phyloP scores from a whole-genome alignment of 179 eudicot genomes.

The Drosera spatulata region DNA sequence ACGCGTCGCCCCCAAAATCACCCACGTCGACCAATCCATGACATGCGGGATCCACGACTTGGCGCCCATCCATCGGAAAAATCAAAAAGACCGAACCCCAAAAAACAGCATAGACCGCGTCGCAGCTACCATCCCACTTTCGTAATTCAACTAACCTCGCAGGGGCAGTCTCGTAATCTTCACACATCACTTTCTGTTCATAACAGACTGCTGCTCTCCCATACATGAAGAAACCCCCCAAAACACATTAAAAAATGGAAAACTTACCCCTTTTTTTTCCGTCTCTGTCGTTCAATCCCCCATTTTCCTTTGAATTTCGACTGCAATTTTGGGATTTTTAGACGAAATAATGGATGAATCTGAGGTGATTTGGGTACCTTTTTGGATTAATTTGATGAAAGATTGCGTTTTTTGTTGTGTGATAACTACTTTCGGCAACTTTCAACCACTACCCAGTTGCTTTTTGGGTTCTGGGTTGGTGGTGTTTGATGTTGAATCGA shows the following conservation, averaged over 20 bases:
- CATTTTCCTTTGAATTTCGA: constrained; percentile 1
- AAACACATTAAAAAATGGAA: constrained; percentile 13
- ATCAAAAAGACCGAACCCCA: no score
- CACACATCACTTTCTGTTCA: constrained; percentile 28
- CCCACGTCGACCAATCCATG: no score
- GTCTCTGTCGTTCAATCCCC: neutral
- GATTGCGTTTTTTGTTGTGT: neutral
- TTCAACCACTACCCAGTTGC: constrained; percentile 6
- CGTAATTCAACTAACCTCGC: no score
- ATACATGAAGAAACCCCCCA: no score
- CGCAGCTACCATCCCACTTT: no score
- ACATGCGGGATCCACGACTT: no score
- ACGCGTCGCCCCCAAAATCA: no score
- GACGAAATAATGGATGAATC: constrained; percentile 18
- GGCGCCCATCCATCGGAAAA: no score
- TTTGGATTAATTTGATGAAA: neutral
- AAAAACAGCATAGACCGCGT: no score
- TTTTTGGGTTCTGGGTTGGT: neutral
- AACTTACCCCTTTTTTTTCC: constrained; percentile 2
- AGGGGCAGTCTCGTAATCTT: no score
- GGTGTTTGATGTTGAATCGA: no score
- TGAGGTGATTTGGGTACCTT: constrained; percentile 8
- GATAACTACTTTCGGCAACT: neutral
- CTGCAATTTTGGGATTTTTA: constrained; percentile 13
- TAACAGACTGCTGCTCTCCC: constrained; percentile 49